Evolutionary conservation across 1,139 yeast species (phyloP).

Genomic region (Nakaseomyces kungkrabaensis): DNA sequence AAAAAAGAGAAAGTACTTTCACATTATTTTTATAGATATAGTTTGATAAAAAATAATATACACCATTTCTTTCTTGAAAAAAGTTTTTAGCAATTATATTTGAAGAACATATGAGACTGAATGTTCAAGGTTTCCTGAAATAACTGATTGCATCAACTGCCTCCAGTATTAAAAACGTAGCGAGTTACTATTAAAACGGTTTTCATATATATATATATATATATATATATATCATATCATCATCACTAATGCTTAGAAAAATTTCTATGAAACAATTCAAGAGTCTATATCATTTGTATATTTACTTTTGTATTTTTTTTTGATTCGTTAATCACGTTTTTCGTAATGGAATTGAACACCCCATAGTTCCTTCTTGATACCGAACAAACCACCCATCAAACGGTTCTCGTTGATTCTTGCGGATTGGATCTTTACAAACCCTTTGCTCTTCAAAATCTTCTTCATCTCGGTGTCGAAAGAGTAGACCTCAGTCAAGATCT

Average conservation of each 20-base stretch:
- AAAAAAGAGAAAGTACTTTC: background rate
- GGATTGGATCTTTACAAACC: constrained; percentile 29
- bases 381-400: constrained; percentile 32
- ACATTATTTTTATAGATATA: background rate
- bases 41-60: background rate
- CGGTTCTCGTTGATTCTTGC: constrained; percentile 25
- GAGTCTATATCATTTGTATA: background rate
- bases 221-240: no score
- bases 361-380: constrained; percentile 41
- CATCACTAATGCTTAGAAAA: no score
- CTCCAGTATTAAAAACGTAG: no score
- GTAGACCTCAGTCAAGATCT: constrained; percentile 39
- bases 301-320: background rate
- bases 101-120: no score
- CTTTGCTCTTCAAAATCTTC: constrained; percentile 30
- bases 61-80: background rate
- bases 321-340: background rate
- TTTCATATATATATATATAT: no score
- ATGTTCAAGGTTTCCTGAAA: no score
- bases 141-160: no score
- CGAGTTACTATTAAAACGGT: no score
- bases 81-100: no score
- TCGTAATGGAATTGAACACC: constrained; percentile 34
- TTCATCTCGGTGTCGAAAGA: constrained; percentile 41
- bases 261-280: background rate